These are phyloP conservation scores for Glebionis coronaria DNA, from an alignment of 129 eudicot genomes.

Conservation along the genomic window DNA sequence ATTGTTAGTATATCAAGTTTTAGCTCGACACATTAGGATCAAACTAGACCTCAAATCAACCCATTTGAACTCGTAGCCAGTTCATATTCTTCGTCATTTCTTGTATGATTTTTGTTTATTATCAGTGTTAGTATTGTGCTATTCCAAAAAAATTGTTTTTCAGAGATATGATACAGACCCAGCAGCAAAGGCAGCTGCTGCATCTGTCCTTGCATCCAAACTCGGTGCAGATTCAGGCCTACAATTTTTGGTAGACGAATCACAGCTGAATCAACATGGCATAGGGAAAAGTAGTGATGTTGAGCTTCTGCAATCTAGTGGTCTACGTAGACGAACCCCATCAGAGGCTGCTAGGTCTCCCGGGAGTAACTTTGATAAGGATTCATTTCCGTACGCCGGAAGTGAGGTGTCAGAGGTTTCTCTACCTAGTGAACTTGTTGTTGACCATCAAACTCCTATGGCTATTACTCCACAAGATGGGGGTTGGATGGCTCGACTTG, in stretches of 20 bases:
- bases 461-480: conserved; percentile 51
- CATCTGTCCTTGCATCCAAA: conserved; percentile 82
- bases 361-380: conserved; percentile 34
- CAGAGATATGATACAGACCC: conserved; percentile 98
- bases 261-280: conserved; percentile 35
- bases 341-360: conserved; percentile 37
- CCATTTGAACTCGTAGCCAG: not conserved
- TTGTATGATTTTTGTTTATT: not conserved
- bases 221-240: conserved; percentile 88
- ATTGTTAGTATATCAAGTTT: not conserved
- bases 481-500: conserved; percentile 90
- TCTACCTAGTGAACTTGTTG: conserved; percentile 48
- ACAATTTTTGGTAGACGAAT: conserved; percentile 56
- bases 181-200: conserved; percentile 97
- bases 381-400: conserved; percentile 34
- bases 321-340: conserved; percentile 70
- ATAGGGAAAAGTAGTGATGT: conserved; percentile 67
- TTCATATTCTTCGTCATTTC: not conserved
- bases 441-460: conserved; percentile 59
- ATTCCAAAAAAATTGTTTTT: conserved; percentile 21
- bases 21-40: not conserved
- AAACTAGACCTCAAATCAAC: not conserved
- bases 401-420: conserved; percentile 48
- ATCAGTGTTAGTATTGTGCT: conserved; percentile 5
- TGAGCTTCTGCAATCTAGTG: conserved; percentile 50